Base-by-base conservation (phyloP, 805 yeast species). In the Wickerhamomyces alni region DNA sequence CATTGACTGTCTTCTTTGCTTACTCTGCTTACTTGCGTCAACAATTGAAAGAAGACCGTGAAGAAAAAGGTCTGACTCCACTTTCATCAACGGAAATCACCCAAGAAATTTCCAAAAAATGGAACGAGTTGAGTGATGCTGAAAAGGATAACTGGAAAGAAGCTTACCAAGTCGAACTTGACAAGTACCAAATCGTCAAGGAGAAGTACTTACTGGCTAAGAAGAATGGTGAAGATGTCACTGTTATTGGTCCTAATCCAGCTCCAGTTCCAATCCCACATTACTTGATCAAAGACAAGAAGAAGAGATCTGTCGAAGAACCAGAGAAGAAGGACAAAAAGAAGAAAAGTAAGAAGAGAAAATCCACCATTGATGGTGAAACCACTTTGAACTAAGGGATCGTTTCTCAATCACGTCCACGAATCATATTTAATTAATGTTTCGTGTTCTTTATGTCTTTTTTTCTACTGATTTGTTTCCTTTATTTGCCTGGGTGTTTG, bases 1-100 rank as follows among this genome's bases (percentile, higher is more conserved):
- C 99, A 13, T 69, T 87, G 55, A 88, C 96, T 17, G 83, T 86
- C 33, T 89, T 80, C 67, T 85, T 91, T 61, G 74, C 80, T 31
- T 91, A 79, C 63, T 79, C 87, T 38, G 80, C 83, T 48, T 79
- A 77, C 48, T 75, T 79, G 48, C 80, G 96, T 55, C 83, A 82
- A 45, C 66, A 72, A 29, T 72, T 89, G 46, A 77, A 81, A 41
- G 80, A 75, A 39, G 88, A 84, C 46, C 75, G 95, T 55, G 72
- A 66, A 40, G 64, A 64, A 28, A 66, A 70, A 30, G 80, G 83
- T 26, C 68, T 72, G 51, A 75, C 82, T 13, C 76, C 86, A 10
- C 70, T 83, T 47, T 70, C 82, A 10, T 84, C 87, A 30, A 75
- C 80, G 17, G 96, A 87, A 53, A 73, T 88, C 62, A 84, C 93